Evolutionary conservation across 768 basidiomycete species (phyloP).

Genomic region (Terana coerulea): DNA sequence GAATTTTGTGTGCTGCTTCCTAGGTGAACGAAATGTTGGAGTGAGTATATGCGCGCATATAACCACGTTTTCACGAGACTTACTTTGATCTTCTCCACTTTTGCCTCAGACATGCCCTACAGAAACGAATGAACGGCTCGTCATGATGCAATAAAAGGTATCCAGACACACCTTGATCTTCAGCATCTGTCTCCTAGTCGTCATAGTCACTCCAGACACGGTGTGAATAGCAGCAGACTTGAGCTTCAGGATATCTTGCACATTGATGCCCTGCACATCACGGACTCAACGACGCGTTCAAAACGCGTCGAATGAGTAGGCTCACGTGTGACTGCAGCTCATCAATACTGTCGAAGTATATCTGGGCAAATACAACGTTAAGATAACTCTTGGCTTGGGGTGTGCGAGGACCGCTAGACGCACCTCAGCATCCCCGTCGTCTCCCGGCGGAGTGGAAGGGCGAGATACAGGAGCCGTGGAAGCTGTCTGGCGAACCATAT

Average conservation of each 20-base stretch:
- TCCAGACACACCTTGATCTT: constrained; percentile 77
- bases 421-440: constrained; percentile 43
- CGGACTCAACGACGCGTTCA: not conserved
- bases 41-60: not conserved
- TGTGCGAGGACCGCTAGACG: not conserved
- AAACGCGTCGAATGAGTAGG: constrained; percentile 1
- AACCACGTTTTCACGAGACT: constrained; percentile 10
- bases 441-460: constrained; percentile 38
- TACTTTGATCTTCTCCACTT: constrained; percentile 96
- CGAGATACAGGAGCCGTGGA: constrained; percentile 45
- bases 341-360: constrained; percentile 77
- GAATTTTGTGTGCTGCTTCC: constrained; percentile 88
- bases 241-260: constrained; percentile 92
- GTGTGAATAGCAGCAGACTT: constrained; percentile 87
- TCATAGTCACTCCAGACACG: constrained; percentile 86
- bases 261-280: constrained; percentile 75
- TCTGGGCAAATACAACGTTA: too few species aligned
- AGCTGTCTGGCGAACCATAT: constrained; percentile 42
- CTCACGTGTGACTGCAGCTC: constrained; percentile 79
- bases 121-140: constrained; percentile 1
- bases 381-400: constrained; percentile 36
- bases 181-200: constrained; percentile 80
- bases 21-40: constrained; percentile 25
- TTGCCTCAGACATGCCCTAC: constrained; percentile 94
- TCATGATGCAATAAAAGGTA: not conserved